These are phyloP conservation scores for Suhomyces ambrosiae DNA, from an alignment of 1,139 yeast species.

Conservation along the genomic window DNA sequence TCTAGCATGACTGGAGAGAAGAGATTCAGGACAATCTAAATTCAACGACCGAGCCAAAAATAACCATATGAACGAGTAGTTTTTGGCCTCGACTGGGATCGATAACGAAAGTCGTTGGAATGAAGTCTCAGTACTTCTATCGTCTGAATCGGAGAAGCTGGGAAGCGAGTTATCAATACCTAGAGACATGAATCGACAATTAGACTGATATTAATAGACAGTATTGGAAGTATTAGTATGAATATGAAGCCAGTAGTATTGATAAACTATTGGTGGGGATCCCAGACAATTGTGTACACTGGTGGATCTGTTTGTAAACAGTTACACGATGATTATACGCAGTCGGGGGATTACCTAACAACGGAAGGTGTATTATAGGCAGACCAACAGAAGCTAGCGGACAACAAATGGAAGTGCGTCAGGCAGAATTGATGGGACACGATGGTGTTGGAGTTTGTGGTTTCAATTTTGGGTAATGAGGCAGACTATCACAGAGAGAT, in stretches of 20 bases:
- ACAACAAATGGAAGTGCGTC: not conserved
- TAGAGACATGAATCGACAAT: constrained; percentile 2
- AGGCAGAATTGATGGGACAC: not conserved
- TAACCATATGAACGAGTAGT: constrained; percentile 28
- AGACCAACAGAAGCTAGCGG: too few relatives aligned
- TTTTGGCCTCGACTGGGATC: constrained; percentile 30
- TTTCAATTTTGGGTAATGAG: constrained; percentile 1
- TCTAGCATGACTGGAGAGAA: constrained; percentile 10
- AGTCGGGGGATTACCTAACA: not conserved
- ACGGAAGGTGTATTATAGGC: not conserved
- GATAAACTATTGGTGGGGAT: too few relatives aligned
- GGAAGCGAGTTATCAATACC: constrained; percentile 1
- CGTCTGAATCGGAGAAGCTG: not conserved
- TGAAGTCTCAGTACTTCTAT: constrained; percentile 6
- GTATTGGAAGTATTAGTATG: too few relatives aligned
- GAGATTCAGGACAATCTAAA: constrained; percentile 17
- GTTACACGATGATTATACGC: constrained; percentile 6
- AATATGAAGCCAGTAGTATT: too few relatives aligned
- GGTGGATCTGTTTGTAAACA: constrained; percentile 6
- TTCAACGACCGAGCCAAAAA: constrained; percentile 27
- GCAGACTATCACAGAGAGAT: constrained; percentile 7
- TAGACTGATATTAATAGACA: too few relatives aligned
- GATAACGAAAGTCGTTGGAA: constrained; percentile 31
- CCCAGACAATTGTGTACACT: too few relatives aligned
- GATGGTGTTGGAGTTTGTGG: not conserved